Evolutionary conservation across 306 rosid species (phyloP).

Genomic region (Cajanus cajan): DNA sequence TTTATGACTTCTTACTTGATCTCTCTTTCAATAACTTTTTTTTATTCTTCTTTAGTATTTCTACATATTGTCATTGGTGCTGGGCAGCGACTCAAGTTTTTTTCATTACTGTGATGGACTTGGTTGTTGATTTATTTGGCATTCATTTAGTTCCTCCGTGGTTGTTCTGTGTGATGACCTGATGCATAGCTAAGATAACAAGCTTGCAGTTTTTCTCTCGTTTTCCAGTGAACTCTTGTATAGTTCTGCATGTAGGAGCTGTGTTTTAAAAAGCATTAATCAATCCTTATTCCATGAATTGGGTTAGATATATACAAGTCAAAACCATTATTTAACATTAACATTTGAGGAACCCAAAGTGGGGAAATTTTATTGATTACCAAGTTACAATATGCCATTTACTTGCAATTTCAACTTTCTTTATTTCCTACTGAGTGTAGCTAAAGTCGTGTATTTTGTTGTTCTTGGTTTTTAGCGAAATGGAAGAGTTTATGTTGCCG

Average conservation of each 20-base stretch:
- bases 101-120: not conserved
- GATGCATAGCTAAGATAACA: not conserved
- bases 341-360: not conserved
- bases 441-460: not conserved
- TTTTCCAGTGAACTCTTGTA: not conserved
- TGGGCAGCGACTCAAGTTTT: no score
- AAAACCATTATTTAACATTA: not conserved
- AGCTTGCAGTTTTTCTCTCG: not conserved
- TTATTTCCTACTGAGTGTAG: not conserved
- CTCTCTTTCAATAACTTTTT: not conserved
- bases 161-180: slow-evolving; percentile 14
- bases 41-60: not conserved
- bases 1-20: no score
- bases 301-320: not conserved
- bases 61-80: no score
- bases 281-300: not conserved
- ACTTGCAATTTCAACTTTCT: not conserved
- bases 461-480: not conserved
- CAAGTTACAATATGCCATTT: not conserved
- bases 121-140: slow-evolving; percentile 4
- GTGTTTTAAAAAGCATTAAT: not conserved
- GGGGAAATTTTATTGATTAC: not conserved
- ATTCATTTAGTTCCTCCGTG: not conserved
- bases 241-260: not conserved
- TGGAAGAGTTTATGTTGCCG: not conserved